These are phyloP conservation scores for Amyloporia xantha DNA, from an alignment of 768 basidiomycete species.

Conservation along the genomic window DNA sequence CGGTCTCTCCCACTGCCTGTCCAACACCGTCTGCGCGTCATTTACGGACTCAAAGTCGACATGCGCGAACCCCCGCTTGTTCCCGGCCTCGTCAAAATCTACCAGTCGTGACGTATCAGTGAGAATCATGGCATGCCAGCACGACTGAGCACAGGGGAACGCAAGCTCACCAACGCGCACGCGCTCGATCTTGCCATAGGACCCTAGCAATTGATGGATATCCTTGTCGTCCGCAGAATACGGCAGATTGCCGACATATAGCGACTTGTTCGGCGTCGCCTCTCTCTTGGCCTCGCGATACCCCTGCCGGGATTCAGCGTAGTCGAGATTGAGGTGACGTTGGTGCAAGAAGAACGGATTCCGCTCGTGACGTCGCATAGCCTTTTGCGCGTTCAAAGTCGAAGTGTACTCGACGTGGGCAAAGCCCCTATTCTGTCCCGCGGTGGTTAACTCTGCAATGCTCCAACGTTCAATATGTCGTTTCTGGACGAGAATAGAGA, in stretches of 20 bases:
- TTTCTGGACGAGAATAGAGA: background rate
- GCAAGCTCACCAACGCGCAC: background rate
- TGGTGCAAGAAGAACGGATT: background rate
- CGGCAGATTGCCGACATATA: slow-evolving; percentile 1
- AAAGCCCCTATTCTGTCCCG: background rate
- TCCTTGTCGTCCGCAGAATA: background rate
- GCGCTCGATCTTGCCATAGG: background rate
- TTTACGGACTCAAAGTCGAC: background rate
- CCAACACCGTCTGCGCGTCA: background rate
- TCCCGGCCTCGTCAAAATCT: background rate
- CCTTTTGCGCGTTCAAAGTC: background rate
- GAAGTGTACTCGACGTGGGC: background rate
- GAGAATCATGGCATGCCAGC: background rate
- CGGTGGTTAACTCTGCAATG: background rate
- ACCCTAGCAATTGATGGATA: background rate
- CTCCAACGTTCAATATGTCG: too few relatives aligned
- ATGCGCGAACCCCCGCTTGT: background rate
- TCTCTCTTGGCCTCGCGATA: too few relatives aligned
- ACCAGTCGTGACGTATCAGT: background rate
- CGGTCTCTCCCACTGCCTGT: background rate
- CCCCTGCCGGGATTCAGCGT: background rate
- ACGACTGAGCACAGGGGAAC: too few relatives aligned
- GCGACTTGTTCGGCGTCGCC: background rate
- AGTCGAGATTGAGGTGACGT: background rate
- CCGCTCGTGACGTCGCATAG: background rate